A percentile compares a stretch with the other conserved stretches of the same genome.
Conservation (phyloP, 176 grass and related monocot genomes). For the Triticum dicoccoides region DNA sequence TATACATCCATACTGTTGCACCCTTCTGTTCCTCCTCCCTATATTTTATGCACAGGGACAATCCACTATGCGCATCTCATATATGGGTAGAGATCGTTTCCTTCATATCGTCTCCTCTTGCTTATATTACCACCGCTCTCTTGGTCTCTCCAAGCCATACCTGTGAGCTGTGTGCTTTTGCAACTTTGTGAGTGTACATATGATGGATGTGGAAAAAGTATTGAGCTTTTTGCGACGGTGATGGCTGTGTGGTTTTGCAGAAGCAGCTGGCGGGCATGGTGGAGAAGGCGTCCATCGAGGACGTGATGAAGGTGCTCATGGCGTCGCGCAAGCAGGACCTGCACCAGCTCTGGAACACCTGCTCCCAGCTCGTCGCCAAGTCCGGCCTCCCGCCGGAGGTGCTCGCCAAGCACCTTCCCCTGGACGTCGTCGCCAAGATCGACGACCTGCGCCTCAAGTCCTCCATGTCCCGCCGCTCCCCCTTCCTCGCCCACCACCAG, state of each 20-base stretch:
- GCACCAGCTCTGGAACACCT: slow-evolving; percentile 90
- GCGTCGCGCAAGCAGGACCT: slow-evolving; percentile 95
- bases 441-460: slow-evolving; percentile 93
- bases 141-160: slow-evolving; percentile 6
- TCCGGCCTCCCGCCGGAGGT: slow-evolving; percentile 90
- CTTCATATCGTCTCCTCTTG: slow-evolving; percentile 22
- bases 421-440: slow-evolving; percentile 91
- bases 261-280: slow-evolving; percentile 93
- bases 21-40: slow-evolving; percentile 39
- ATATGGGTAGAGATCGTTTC: neutral
- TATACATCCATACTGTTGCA: slow-evolving; percentile 24
- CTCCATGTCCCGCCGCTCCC: slow-evolving; percentile 69
- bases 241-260: slow-evolving; percentile 43
- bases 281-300: slow-evolving; percentile 99
- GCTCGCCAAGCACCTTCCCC: slow-evolving; percentile 89
- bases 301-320: slow-evolving; percentile 97
- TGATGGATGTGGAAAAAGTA: neutral
- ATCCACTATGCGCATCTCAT: slow-evolving; percentile 34
- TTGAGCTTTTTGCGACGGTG: neutral
- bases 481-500: slow-evolving; percentile 66
- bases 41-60: slow-evolving; percentile 71
- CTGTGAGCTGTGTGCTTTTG: slow-evolving; percentile 32
- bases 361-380: slow-evolving; percentile 96
- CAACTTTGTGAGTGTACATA: neutral
- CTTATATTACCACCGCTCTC: neutral